A percentile compares a stretch with the other conserved stretches of the same genome.
Conservation (phyloP, 1,284 basidiomycete species). For the Cryptococcus amylolentus region DNA sequence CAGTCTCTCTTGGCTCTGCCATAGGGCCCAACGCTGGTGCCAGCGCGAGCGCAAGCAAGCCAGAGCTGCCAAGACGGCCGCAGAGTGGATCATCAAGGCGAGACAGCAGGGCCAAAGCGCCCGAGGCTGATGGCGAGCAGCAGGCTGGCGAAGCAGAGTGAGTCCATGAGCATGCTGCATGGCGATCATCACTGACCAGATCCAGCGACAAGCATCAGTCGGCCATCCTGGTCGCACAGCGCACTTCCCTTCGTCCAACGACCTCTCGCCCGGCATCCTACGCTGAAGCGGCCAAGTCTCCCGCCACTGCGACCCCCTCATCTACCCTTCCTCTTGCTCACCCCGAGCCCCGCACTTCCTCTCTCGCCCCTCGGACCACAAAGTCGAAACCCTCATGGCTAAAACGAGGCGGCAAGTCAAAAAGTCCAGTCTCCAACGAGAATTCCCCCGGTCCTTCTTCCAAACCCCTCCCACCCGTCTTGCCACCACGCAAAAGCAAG, state of each 20-base stretch:
- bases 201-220: slow-evolving; percentile 12
- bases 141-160: background rate
- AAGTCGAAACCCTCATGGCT: slow-evolving; percentile 42
- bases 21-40: background rate
- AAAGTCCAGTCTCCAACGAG: slow-evolving; percentile 28
- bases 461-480: slow-evolving; percentile 26
- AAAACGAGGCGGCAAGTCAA: slow-evolving; percentile 38
- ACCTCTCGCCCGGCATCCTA: slow-evolving; percentile 12
- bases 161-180: background rate
- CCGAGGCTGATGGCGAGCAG: slow-evolving; percentile 2
- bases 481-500: slow-evolving; percentile 33
- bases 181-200: background rate
- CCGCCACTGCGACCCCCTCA: slow-evolving; percentile 5
- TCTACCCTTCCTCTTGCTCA: slow-evolving; percentile 3
- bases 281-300: slow-evolving; percentile 16
- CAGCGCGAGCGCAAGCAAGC: slow-evolving; percentile 7
- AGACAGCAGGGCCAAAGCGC: background rate
- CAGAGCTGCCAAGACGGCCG: slow-evolving; percentile 12
- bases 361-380: slow-evolving; percentile 11
- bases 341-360: slow-evolving; percentile 9
- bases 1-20: background rate
- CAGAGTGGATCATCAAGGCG: slow-evolving; percentile 3
- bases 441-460: slow-evolving; percentile 15
- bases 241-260: slow-evolving; percentile 29
- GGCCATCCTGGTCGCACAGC: slow-evolving; percentile 22